A percentile compares a stretch with the other conserved stretches of the same genome.
phyloP scores from a whole-genome alignment of 306 rosid species.

The Sesbania bispinosa region DNA sequence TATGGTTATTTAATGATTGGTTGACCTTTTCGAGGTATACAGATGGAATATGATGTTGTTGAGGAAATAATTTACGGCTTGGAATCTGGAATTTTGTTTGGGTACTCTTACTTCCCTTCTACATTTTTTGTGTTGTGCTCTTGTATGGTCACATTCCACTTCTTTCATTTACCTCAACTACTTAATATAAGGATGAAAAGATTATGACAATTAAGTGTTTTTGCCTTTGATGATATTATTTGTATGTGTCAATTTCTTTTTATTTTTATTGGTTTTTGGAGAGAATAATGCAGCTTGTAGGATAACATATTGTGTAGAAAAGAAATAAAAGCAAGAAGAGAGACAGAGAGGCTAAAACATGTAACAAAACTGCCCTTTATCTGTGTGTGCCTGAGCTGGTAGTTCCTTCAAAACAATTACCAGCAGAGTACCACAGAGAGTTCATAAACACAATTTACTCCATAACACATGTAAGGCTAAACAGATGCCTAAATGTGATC shows the following conservation, averaged over 20 bases:
- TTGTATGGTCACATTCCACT: not conserved
- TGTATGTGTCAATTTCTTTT: not conserved
- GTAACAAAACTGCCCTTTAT: not conserved
- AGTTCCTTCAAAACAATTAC: not conserved
- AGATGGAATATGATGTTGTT: constrained; percentile 92
- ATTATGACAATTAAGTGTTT: constrained; percentile 2
- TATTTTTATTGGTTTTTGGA: not conserved
- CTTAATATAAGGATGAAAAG: constrained; percentile 2
- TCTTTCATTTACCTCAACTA: constrained; percentile 5
- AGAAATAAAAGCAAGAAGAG: not conserved
- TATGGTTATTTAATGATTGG: not conserved
- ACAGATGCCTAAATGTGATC: not conserved
- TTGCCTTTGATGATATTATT: not conserved
- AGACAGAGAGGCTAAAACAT: not conserved
- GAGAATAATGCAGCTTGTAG: not conserved
- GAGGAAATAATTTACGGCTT: constrained; percentile 93
- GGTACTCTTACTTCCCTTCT: constrained; percentile 47
- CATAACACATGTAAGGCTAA: not conserved
- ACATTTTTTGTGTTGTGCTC: constrained; percentile 8
- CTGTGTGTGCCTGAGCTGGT: not conserved
- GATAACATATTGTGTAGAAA: not conserved
- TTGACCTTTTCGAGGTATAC: constrained; percentile 41
- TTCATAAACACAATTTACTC: too few species aligned
- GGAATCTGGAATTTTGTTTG: constrained; percentile 97
- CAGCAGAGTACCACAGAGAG: not conserved